These are phyloP conservation scores for Colletotrichum destructivum DNA, from an alignment of 2,329 filamentous ascomycete species.

Conservation along the genomic window DNA sequence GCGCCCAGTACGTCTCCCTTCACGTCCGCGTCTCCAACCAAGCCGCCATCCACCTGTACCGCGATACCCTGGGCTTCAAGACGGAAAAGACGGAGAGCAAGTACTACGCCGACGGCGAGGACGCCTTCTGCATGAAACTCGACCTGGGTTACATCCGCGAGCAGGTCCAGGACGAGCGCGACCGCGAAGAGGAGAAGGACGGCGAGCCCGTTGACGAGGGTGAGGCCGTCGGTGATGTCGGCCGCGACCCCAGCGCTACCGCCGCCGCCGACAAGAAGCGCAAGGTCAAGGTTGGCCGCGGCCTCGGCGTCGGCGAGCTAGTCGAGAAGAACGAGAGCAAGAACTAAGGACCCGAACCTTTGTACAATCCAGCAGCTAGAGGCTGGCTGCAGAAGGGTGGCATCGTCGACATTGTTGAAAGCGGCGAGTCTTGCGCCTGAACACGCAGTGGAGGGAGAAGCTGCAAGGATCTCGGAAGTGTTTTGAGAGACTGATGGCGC, in stretches of 20 bases:
- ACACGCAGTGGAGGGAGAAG: background rate
- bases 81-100: slow-evolving; percentile 89
- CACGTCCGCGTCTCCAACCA: slow-evolving; percentile 96
- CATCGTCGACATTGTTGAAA: too few relatives aligned
- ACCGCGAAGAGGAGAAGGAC: slow-evolving; percentile 61
- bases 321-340: slow-evolving; percentile 80
- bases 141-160: slow-evolving; percentile 77
- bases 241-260: slow-evolving; percentile 63
- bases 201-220: slow-evolving; percentile 71
- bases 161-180: slow-evolving; percentile 60
- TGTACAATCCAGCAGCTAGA: background rate
- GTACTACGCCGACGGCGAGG: slow-evolving; percentile 98
- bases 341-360: slow-evolving; percentile 48
- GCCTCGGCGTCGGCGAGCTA: slow-evolving; percentile 82
- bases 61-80: slow-evolving; percentile 90
- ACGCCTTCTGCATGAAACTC: slow-evolving; percentile 94
- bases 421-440: background rate
- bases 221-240: slow-evolving; percentile 78
- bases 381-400: background rate
- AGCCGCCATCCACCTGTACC: slow-evolving; percentile 92
- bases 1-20: slow-evolving; percentile 92
- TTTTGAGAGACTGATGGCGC: background rate
- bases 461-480: too few relatives aligned
- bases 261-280: slow-evolving; percentile 71
- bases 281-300: slow-evolving; percentile 88